These are phyloP conservation scores for Suillus subalutaceus DNA, from an alignment of 768 basidiomycete species.

Conservation along the genomic window DNA sequence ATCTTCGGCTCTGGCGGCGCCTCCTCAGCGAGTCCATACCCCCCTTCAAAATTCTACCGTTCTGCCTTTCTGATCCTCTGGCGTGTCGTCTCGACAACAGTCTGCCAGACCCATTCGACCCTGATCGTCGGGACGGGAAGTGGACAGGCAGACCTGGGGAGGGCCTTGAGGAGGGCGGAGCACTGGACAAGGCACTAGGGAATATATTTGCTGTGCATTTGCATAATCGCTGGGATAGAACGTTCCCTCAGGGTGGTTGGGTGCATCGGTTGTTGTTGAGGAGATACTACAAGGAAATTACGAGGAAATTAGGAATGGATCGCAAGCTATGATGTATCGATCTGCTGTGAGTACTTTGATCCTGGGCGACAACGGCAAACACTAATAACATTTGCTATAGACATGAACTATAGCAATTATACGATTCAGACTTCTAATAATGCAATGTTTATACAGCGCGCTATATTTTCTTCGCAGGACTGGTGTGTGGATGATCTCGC, in stretches of 20 bases:
- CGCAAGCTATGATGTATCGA: conserved; percentile 1
- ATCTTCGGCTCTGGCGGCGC: conserved; percentile 87
- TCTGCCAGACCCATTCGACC: conserved; percentile 86
- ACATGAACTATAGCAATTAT: neutral
- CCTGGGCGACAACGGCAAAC: too few relatives aligned
- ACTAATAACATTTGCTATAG: neutral
- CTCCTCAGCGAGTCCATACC: conserved; percentile 72
- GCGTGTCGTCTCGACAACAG: conserved; percentile 91
- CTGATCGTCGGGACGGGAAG: conserved; percentile 51
- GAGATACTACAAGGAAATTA: conserved; percentile 52
- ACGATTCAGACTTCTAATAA: neutral
- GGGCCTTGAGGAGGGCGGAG: conserved; percentile 61
- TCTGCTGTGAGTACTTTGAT: neutral
- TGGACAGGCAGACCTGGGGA: conserved; percentile 65
- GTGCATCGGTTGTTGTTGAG: conserved; percentile 76
- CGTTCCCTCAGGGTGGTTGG: conserved; percentile 84
- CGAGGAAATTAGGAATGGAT: neutral
- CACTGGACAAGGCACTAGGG: conserved; percentile 58
- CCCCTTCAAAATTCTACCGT: conserved; percentile 92
- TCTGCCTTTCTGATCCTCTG: conserved; percentile 91
- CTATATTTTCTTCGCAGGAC: neutral
- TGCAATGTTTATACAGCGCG: neutral
- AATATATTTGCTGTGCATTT: conserved; percentile 89
- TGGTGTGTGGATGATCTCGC: neutral
- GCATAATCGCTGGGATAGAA: conserved; percentile 96